phyloP scores from a whole-genome alignment of 2,329 filamentous ascomycete genomes.

The Fusarium nematophilum region DNA sequence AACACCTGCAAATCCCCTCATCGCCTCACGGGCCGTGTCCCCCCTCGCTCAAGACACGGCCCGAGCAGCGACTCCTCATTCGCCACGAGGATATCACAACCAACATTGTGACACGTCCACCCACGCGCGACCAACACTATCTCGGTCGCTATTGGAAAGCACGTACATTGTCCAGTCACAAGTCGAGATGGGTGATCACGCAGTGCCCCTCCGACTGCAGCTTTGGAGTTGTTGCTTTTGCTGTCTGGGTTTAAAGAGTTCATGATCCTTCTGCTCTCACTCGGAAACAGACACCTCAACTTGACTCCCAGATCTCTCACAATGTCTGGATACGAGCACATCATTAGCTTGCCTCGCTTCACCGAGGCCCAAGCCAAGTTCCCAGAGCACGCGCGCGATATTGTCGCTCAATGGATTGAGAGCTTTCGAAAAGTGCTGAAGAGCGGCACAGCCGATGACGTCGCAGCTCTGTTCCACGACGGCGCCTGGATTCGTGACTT shows the following conservation, averaged over 20 bases:
- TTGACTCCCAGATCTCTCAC: background rate
- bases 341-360: background rate
- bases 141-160: background rate
- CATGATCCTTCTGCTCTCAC: background rate
- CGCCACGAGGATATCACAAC: background rate
- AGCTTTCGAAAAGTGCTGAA: background rate
- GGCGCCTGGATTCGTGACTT: constrained; percentile 47
- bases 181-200: background rate
- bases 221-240: too few relatives aligned
- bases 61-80: background rate
- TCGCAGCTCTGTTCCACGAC: constrained; percentile 28
- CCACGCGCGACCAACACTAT: background rate
- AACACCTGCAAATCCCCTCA: background rate
- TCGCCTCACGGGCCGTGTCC: background rate
- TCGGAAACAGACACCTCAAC: background rate
- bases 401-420: background rate
- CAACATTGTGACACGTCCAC: background rate
- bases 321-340: constrained; percentile 9
- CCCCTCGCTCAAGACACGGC: background rate
- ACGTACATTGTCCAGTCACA: background rate
- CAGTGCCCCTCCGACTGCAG: constrained; percentile 4
- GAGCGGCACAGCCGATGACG: background rate
- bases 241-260: background rate
- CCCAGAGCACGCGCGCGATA: background rate
- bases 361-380: constrained; percentile 5